A percentile compares a stretch with the other conserved stretches of the same genome.
phyloP scores from a whole-genome alignment of 1,284 basidiomycete species.

The Ceratobasidium sp. region DNA sequence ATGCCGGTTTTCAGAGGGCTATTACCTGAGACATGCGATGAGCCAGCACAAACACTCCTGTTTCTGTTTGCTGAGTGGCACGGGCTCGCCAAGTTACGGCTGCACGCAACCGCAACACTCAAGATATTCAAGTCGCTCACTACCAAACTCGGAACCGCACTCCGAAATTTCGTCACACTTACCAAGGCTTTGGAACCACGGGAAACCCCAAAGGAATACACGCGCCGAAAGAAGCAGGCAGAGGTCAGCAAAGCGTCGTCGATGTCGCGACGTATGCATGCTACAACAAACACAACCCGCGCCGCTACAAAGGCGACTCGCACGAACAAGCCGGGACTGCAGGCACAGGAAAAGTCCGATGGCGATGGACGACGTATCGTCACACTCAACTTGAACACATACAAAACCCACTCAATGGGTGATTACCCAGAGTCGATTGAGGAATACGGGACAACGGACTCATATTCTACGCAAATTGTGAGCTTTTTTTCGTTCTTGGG shows the following conservation, averaged over 20 bases:
- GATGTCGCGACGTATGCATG: background rate
- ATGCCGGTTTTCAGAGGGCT: slow-evolving; percentile 56
- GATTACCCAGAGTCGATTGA: slow-evolving; percentile 56
- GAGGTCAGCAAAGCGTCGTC: background rate
- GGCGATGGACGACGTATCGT: background rate
- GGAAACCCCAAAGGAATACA: slow-evolving; percentile 54
- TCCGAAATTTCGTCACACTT: slow-evolving; percentile 53
- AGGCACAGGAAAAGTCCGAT: background rate
- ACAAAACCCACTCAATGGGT: slow-evolving; percentile 58
- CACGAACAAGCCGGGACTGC: background rate
- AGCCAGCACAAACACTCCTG: slow-evolving; percentile 50
- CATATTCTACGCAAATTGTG: slow-evolving; percentile 54
- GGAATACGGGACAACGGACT: slow-evolving; percentile 55
- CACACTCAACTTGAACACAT: slow-evolving; percentile 19
- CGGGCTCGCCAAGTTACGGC: slow-evolving; percentile 54
- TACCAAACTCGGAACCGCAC: slow-evolving; percentile 50
- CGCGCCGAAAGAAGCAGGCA: slow-evolving; percentile 18
- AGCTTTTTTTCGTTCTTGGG: slow-evolving; percentile 44
- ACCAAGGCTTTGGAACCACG: slow-evolving; percentile 45
- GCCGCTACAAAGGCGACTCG: background rate
- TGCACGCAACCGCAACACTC: slow-evolving; percentile 54
- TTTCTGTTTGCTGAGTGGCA: slow-evolving; percentile 54
- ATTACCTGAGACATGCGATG: slow-evolving; percentile 51
- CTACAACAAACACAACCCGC: background rate
- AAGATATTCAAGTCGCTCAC: slow-evolving; percentile 49